Evolutionary conservation across 352 stramenopile species (phyloP), one percentile per base, ranked within the genome.

Genomic region (Phytophthora tubulina): DNA sequence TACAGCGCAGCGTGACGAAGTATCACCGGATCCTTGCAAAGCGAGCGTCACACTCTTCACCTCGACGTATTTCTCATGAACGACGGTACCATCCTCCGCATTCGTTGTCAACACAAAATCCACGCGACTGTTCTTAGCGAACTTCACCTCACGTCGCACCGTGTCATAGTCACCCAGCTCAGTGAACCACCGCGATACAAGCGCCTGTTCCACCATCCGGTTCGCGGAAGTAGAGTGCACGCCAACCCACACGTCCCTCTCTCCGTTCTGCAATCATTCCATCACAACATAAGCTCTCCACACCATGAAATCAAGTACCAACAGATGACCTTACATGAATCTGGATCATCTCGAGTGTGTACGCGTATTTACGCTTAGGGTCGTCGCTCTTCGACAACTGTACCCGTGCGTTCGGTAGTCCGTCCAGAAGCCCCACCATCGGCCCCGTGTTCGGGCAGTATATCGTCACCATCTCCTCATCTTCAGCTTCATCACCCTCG

Each of bases 331-430:
- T 36, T 89, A 96, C 89, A 55, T 93, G 63, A 64, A 96, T 78
- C 72, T 88, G 78, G 50, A 96, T 89, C 82, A 94, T 93, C 72
- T 96, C 89, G 48, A 96, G 78, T 33, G 89, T 96, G 68, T 96
- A 91, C 11, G 75, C 72, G 65, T 96, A 96, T 62, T 96, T 96
- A 55, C 89, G 86, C 72, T 94, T 96, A 5, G 77, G 66, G 54
- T 93, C 80, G 59, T 82, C 64, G 65, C 83, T 94, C 59, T 90
- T 91, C 33, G 89, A 96, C 31, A 96, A 59, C 73, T 92, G 89
- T 59, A 96, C 87, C 17, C 76, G 79, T 35, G 83, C 80, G 33
- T 86, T 80, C 10, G 85, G 82, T 44, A 78, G 17, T 49, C 81
- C 67, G 52, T 96, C 84, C n/a, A 96, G 66, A 11, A 96, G 74